Base-by-base conservation (phyloP, 2,329 filamentous ascomycete genomes). In the Aotearoamyces nothofagi region DNA sequence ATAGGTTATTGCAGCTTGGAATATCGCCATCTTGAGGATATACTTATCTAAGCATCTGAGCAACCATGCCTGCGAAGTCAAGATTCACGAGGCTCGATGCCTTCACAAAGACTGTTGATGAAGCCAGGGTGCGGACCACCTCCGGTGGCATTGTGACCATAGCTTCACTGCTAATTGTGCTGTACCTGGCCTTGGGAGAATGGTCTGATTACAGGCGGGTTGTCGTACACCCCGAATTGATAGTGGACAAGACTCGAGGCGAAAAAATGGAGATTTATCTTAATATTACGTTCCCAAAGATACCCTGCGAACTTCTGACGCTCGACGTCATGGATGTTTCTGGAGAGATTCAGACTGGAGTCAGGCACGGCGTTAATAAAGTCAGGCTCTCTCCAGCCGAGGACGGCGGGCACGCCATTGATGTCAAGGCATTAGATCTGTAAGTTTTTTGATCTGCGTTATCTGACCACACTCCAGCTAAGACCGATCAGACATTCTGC, bases 271-370 rank as follows among this genome's bases (percentile, higher is more conserved):
- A 96, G 54, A 98, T 98, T 40, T 84, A 93, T 53, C 69, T 98
- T 56, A 98, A 98, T 60, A 76, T 98, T 35, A 90, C 83, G 26
- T 98, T 98, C 52, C 90, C 90, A 7, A 75, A 76, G 38, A 69
- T 98, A 42, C 90, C 90, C 7, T 98, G 90, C 59, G 87, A 96
- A 55, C 72, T 98, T 29, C 64, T 96, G 40, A 94, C 90, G 9
- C 75, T 98, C 44, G 90, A 98, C 53, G 87, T 98, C 32, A 98
- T 98, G 90, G 90, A 98, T 57, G 87, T 96, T 15, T 93, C 84
- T 13, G 90, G 90, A 38, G 90, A 98, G 56, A 79, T 94, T 49
- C 90, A 98, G 54, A 81, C 86, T 43, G 90, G 87, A 29, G 80
- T 98, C 33, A 76, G 83, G 53, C 84, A 94, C 49, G 90, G 90